Evolutionary conservation across 2,329 filamentous ascomycete species (phyloP), one percentile per base, ranked within the genome.

Genomic region (Aspergillus amoenus): DNA sequence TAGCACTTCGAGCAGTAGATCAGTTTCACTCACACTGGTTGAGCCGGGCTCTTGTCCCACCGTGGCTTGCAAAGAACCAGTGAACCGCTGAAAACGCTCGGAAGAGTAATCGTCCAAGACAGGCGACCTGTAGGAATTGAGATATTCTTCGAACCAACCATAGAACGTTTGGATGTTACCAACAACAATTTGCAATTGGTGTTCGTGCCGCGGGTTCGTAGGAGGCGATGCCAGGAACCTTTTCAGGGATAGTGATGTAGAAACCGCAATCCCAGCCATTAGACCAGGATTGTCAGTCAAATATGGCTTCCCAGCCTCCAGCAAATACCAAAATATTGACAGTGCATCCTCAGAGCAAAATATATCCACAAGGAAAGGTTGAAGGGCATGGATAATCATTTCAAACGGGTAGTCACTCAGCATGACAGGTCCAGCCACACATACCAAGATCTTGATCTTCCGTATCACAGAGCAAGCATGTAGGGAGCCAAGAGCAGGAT

Each of bases 301-400:
- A 69, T 93, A 87, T 5, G 76, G 65, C 15, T 78, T 77, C 7
- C 93, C 92, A 51, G 83, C 82, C 5, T 84, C 79, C 13, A 97
- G 79, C 1, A 99, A 81, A 73, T 96, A 97, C 71, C 91, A 89
- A 58, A 90, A 86, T 34, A 99, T 84, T 0, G 93, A 93, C 44
- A 97, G 81, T 1, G 90, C 88, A 76, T 99, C 94, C 68, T 96
- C 91, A 9, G 93, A 90, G 72, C 93, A 97, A 68, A 95, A 89
- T 0, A 88, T 82, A 64, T 97, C 88, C 1, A 88, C 88, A 5
- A 97, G 79, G 63, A 92, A 95, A 0, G 87, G 86, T 9, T 89
- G 83, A 18, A 96, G 80, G 1, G 89, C 88, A 66, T 92, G 90
- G 2, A 99, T 80, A 0, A 96, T 81, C 90, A 97, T 94, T 72